A percentile compares a stretch with the other conserved stretches of the same genome.
phyloP scores from a whole-genome alignment of 306 rosid species.

The Arachis hypogaea region DNA sequence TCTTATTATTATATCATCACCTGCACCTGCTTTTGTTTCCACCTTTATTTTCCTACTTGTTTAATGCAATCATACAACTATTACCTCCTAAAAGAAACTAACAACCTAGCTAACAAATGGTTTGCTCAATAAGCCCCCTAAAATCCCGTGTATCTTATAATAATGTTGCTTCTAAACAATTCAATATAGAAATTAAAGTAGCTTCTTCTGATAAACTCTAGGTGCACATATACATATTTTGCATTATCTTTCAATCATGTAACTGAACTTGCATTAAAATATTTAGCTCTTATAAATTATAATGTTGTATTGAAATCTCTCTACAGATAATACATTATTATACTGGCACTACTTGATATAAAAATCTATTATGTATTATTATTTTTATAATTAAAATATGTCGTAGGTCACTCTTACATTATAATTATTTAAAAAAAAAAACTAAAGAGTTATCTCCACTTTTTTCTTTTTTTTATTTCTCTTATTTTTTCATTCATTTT shows the following conservation, averaged over 20 bases:
- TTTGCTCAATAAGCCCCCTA: constrained; percentile 37
- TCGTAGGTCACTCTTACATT: too few relatives aligned
- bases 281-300: neutral
- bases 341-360: too few relatives aligned
- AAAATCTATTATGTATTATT: too few relatives aligned
- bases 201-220: too few relatives aligned
- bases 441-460: too few relatives aligned
- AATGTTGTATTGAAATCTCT: neutral
- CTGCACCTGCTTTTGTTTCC: constrained; percentile 45
- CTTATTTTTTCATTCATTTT: too few relatives aligned
- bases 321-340: neutral
- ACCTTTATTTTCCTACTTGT: constrained; percentile 37
- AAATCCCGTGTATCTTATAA: constrained; percentile 33
- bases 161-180: constrained; percentile 18
- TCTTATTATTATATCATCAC: constrained; percentile 41
- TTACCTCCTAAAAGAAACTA: constrained; percentile 42
- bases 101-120: constrained; percentile 23
- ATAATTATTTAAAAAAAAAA: too few relatives aligned
- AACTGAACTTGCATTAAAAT: neutral
- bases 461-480: too few relatives aligned
- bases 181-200: neutral
- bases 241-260: neutral
- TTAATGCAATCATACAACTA: constrained; percentile 41
- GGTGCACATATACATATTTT: too few relatives aligned
- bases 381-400: too few relatives aligned